Base-by-base conservation (phyloP, 2,329 filamentous ascomycete genomes). In the Pezicula rhizophila region DNA sequence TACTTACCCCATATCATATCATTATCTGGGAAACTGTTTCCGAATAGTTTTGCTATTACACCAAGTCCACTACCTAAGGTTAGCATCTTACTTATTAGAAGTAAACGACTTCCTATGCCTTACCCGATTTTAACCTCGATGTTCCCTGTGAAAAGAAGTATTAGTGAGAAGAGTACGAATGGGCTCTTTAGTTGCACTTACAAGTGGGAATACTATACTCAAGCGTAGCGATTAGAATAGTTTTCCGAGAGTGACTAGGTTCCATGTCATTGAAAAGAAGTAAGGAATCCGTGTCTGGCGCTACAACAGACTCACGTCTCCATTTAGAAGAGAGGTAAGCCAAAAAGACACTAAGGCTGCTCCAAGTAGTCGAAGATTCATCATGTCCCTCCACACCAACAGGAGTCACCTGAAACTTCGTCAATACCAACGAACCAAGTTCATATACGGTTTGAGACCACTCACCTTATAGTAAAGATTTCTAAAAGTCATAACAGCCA, bases 121-220 rank as follows among this genome's bases (percentile, higher is more conserved):
- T 42, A 42, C 39, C 39, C 39, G 8, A 42, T 42, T 14, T 42
- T 42, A 14, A 42, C 39, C 14, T 42, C 39, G 12, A 42, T 42
- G 11, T 42, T 42, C 39, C 39, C 39, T 42, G 18, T 8, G 14
- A 17, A 42, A 18, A 14, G 8, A 20, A 25, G 17, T 7, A 23
- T 18, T 12, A 25, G 33, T 8, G 33, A 35, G 15, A 23, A 23
- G 20, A 23, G 5, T 23, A 23, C 5, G 20, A 23, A 23, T 23
- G 3, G 20, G 5, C 20, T 23, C 20, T 5, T 23, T 23, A 5
- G 20, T 23, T 23, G 6, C 7, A 23, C 39, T 23, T 42, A 42
- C 39, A 42, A 18, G 17, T 10, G 12, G 39, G 39, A 20, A 42
- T 42, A 12, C 17, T 20, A 12, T 42, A 42, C 14, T 42, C 39